Evolutionary conservation across 1,139 yeast species (phyloP).

Genomic region (Taphrina communis): DNA sequence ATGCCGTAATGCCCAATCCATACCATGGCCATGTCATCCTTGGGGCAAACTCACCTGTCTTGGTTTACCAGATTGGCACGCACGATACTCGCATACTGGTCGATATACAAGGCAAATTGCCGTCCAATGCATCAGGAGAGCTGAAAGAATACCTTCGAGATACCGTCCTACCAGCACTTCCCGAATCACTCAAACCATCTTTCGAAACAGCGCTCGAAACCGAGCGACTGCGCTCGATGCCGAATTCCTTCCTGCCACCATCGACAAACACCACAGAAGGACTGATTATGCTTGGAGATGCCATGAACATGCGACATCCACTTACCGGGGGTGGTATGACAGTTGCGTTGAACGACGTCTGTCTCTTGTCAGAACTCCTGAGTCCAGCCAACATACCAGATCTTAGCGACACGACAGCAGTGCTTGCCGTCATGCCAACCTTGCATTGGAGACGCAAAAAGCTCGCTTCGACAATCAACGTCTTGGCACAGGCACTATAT

Average conservation of each 20-base stretch:
- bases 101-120: slow-evolving; percentile 79
- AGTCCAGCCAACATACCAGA: slow-evolving; percentile 64
- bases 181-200: slow-evolving; percentile 67
- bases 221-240: slow-evolving; percentile 80
- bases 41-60: slow-evolving; percentile 84
- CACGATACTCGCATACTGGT: slow-evolving; percentile 86
- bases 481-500: slow-evolving; percentile 87
- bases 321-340: slow-evolving; percentile 99
- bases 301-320: slow-evolving; percentile 97
- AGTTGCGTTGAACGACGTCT: slow-evolving; percentile 90
- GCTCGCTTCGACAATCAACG: slow-evolving; percentile 83
- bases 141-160: slow-evolving; percentile 65
- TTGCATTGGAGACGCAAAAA: slow-evolving; percentile 81
- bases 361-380: slow-evolving; percentile 64
- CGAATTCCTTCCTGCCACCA: slow-evolving; percentile 89
- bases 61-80: slow-evolving; percentile 84
- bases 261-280: slow-evolving; percentile 70
- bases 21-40: slow-evolving; percentile 88
- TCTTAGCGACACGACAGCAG: slow-evolving; percentile 62
- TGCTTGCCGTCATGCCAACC: slow-evolving; percentile 62
- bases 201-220: slow-evolving; percentile 63
- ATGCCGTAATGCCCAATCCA: slow-evolving; percentile 74
- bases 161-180: slow-evolving; percentile 72
- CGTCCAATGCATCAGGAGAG: slow-evolving; percentile 66
- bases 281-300: slow-evolving; percentile 86